Percentiles rank a stretch among this genome's conserved stretches.
phyloP scores from a whole-genome alignment of 768 basidiomycete genomes.

The Leccinum ochraceum region DNA sequence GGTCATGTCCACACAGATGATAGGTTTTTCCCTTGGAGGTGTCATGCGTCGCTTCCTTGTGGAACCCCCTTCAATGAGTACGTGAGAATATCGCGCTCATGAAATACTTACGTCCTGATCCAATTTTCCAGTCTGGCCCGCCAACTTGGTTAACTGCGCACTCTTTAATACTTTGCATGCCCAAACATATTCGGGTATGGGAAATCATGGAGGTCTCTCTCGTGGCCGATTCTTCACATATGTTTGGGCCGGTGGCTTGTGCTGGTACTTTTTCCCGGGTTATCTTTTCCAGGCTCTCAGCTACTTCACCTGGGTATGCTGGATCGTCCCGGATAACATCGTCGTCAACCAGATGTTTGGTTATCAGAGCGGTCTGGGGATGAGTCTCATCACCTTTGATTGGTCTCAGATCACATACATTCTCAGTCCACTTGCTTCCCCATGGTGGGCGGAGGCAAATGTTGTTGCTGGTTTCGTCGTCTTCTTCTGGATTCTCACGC shows the following conservation, averaged over 20 bases:
- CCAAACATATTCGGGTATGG: constrained; percentile 47
- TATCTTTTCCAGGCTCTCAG: constrained; percentile 70
- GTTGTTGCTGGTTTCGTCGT: constrained; percentile 37
- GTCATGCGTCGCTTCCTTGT: constrained; percentile 63
- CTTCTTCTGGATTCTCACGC: constrained; percentile 36
- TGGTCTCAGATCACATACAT: constrained; percentile 76
- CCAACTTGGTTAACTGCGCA: constrained; percentile 68
- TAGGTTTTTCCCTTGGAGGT: constrained; percentile 64
- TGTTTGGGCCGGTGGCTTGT: constrained; percentile 40
- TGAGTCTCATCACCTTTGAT: constrained; percentile 80
- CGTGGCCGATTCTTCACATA: constrained; percentile 55
- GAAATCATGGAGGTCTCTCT: constrained; percentile 45
- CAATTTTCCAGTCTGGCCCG: constrained; percentile 65
- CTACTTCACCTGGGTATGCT: constrained; percentile 60
- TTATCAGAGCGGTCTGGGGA: constrained; percentile 53
- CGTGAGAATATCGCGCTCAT: constrained; percentile 8
- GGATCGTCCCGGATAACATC: constrained; percentile 73
- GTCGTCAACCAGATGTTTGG: constrained; percentile 79
- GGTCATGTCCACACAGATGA: constrained; percentile 72
- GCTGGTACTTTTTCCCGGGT: constrained; percentile 67
- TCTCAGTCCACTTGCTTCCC: constrained; percentile 35
- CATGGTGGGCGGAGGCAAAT: constrained; percentile 44
- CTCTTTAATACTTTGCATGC: constrained; percentile 77
- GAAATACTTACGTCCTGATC: neutral
- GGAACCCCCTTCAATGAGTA: constrained; percentile 65